These are phyloP conservation scores for Seiridium unicorne DNA, from an alignment of 2,329 filamentous ascomycete species.

Conservation along the genomic window DNA sequence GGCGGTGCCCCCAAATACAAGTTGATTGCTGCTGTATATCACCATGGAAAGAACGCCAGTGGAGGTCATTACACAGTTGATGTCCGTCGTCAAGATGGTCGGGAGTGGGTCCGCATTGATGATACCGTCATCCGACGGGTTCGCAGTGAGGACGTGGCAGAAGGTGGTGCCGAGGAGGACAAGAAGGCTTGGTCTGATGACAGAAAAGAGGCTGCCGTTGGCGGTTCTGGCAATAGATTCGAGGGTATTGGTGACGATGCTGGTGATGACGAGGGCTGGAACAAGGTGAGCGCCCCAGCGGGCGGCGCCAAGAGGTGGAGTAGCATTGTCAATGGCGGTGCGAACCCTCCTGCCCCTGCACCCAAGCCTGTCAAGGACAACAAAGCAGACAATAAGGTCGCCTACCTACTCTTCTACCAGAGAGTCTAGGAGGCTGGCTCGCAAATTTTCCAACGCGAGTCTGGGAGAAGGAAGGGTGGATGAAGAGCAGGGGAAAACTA, in stretches of 20 bases:
- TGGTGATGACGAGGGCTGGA: conserved; percentile 75
- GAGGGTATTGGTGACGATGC: conserved; percentile 65
- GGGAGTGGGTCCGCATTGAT: conserved; percentile 93
- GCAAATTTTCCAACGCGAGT: not conserved
- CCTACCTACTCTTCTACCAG: conserved; percentile 95
- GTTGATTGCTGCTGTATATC: conserved; percentile 89
- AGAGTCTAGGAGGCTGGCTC: conserved; percentile 47
- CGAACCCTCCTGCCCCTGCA: conserved; percentile 49
- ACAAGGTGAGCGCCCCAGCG: conserved; percentile 63
- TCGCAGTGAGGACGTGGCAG: conserved; percentile 83
- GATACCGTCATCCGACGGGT: conserved; percentile 88
- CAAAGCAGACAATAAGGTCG: conserved; percentile 92
- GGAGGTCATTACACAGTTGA: conserved; percentile 99
- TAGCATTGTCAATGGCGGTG: conserved; percentile 63
- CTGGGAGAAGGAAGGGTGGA: not conserved
- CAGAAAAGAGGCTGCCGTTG: conserved; percentile 47
- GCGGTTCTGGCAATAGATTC: conserved; percentile 68
- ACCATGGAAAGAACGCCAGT: conserved; percentile 94
- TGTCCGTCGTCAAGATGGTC: conserved; percentile 88
- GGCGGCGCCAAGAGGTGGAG: conserved; percentile 78
- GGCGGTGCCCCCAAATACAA: conserved; percentile 77
- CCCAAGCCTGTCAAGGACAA: conserved; percentile 59
- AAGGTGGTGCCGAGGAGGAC: conserved; percentile 79
- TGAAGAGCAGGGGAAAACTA: not conserved
- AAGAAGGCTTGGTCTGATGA: conserved; percentile 68